Conservation (phyloP, 345 rosid genomes). For the Citrus medica region DNA sequence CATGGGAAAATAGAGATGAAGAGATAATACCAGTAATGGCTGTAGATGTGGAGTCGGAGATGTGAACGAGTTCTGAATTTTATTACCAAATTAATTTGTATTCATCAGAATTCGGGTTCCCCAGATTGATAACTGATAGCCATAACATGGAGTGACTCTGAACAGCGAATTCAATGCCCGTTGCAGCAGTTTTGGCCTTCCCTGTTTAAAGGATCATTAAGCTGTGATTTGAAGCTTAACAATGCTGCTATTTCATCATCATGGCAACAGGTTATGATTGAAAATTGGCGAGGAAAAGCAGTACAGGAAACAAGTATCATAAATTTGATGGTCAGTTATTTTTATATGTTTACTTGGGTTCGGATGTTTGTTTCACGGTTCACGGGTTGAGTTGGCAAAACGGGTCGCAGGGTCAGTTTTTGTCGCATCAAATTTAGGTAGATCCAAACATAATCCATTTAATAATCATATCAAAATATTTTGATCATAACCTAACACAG, state of each 20-base stretch:
- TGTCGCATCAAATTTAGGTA: too few species aligned
- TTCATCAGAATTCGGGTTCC: slow-evolving; percentile 13
- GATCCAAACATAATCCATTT: too few species aligned
- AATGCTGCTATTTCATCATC: slow-evolving; percentile 22
- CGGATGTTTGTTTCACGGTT: too few species aligned
- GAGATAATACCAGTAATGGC: slow-evolving; percentile 20
- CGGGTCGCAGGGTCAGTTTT: too few species aligned
- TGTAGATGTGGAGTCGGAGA: slow-evolving; percentile 4
- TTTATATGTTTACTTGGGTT: too few species aligned
- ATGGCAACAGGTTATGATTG: slow-evolving; percentile 8
- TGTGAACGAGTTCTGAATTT: slow-evolving; percentile 12
- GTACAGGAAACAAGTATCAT: not conserved
- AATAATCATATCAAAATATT: too few species aligned
- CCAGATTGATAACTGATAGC: not conserved
- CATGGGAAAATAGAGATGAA: slow-evolving; percentile 22
- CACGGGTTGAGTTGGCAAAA: too few species aligned
- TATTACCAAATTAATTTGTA: not conserved
- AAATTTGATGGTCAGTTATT: not conserved
- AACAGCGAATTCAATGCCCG: slow-evolving; percentile 23
- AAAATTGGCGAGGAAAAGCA: not conserved
- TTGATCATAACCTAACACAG: rapidly evolving
- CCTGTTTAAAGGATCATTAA: slow-evolving; percentile 21
- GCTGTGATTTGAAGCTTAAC: slow-evolving; percentile 22
- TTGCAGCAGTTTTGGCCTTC: slow-evolving; percentile 27
- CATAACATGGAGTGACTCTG: slow-evolving; percentile 18